These are phyloP conservation scores for Tetradesmus obliquus DNA, from an alignment of 139 green algal genomes.

Conservation along the genomic window DNA sequence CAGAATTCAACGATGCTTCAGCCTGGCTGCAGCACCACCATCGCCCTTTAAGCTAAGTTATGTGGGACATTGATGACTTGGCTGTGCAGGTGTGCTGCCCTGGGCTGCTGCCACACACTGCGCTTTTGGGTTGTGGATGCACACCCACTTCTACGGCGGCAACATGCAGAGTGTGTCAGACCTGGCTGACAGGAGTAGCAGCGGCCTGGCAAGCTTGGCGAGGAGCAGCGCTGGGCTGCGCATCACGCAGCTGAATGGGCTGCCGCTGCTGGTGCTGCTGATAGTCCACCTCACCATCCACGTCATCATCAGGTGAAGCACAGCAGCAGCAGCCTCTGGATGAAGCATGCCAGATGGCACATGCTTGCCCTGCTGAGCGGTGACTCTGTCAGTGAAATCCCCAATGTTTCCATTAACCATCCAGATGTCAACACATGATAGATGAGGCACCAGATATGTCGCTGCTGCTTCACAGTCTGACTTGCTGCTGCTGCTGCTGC, in stretches of 20 bases:
- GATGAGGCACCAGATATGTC: neutral
- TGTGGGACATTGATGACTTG: neutral
- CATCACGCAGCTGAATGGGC: constrained; percentile 64
- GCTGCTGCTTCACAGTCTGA: neutral
- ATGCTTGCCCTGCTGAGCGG: neutral
- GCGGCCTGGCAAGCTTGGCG: too few relatives aligned
- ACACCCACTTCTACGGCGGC: constrained; percentile 63
- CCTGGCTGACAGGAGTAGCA: neutral
- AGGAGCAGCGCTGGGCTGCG: constrained; percentile 7
- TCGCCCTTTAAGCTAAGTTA: neutral
- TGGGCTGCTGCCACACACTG: constrained; percentile 59
- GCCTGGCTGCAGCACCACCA: too few relatives aligned
- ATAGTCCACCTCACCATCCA: constrained; percentile 21
- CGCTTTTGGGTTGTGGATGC: constrained; percentile 67
- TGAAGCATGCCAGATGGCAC: neutral
- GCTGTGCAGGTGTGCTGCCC: constrained; percentile 56
- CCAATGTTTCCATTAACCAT: neutral
- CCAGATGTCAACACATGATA: neutral
- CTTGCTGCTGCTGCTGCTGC: neutral
- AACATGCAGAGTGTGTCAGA: neutral
- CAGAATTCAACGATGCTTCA: neutral
- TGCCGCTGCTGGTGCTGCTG: constrained; percentile 60
- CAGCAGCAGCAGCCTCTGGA: neutral
- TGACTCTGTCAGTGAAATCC: neutral
- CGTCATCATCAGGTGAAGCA: constrained; percentile 40